Percentiles rank a stretch among this genome's conserved stretches.
These are phyloP conservation scores for Lachancea cidri DNA, from an alignment of 805 yeast species.

Conservation along the genomic window DNA sequence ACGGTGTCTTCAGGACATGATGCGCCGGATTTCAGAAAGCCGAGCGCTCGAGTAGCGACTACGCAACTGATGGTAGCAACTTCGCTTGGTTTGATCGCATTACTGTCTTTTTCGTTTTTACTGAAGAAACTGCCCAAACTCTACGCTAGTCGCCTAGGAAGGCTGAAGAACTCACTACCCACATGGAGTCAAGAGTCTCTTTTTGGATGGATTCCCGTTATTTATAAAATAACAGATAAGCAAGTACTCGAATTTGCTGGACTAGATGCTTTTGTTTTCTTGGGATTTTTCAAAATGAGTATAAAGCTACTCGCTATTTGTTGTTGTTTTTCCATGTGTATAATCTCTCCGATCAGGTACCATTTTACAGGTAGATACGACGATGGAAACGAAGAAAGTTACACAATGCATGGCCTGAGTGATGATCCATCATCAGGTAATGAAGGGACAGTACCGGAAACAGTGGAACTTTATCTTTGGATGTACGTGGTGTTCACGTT, in stretches of 20 bases:
- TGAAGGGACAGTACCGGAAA: conserved; percentile 32
- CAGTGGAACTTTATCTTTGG: conserved; percentile 61
- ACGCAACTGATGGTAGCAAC: conserved; percentile 73
- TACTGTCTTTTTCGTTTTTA: conserved; percentile 62
- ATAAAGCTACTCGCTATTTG: conserved; percentile 62
- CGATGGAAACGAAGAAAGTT: conserved; percentile 41
- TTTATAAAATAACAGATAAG: conserved; percentile 60
- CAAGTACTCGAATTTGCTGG: conserved; percentile 89
- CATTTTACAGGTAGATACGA: conserved; percentile 79
- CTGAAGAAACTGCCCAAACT: conserved; percentile 73
- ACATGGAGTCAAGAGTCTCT: conserved; percentile 40
- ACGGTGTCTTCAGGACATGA: not conserved
- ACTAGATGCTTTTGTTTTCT: conserved; percentile 85
- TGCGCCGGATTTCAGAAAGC: conserved; percentile 32
- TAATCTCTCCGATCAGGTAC: conserved; percentile 82
- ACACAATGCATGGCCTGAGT: conserved; percentile 10
- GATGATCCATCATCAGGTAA: conserved; percentile 14
- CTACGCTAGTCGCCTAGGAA: conserved; percentile 67
- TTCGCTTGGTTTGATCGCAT: conserved; percentile 62
- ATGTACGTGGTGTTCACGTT: conserved; percentile 84
- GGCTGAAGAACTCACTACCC: conserved; percentile 30
- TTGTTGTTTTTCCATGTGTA: conserved; percentile 60
- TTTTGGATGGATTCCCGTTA: conserved; percentile 76
- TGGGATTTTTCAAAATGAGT: conserved; percentile 87
- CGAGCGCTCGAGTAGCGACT: conserved; percentile 54